These are phyloP conservation scores for Sclerospora graminicola DNA, from an alignment of 352 stramenopile species.

Conservation along the genomic window DNA sequence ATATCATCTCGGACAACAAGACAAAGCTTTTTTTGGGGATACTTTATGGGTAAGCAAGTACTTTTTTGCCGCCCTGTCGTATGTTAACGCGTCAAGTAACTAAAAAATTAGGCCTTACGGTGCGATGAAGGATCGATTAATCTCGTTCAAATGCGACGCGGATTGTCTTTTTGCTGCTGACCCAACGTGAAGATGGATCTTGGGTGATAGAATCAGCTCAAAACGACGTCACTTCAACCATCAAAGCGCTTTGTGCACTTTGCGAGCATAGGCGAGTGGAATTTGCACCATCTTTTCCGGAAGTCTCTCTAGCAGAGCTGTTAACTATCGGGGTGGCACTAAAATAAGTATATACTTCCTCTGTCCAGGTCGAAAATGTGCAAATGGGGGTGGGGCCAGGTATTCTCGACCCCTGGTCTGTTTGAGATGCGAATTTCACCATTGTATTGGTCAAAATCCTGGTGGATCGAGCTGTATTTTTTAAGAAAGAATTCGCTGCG, in stretches of 20 bases:
- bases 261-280: slow-evolving; percentile 32
- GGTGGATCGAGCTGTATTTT: no score
- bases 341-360: no score
- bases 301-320: no score
- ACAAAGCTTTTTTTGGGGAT: slow-evolving; percentile 58
- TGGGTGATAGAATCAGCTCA: slow-evolving; percentile 25
- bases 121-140: slow-evolving; percentile 66
- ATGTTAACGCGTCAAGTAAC: not conserved
- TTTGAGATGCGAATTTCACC: no score
- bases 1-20: slow-evolving; percentile 63
- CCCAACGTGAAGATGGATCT: slow-evolving; percentile 47
- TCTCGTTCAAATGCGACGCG: slow-evolving; percentile 54
- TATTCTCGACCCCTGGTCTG: no score
- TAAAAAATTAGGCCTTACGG: slow-evolving; percentile 40
- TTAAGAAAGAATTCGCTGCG: no score
- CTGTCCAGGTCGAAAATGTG: no score
- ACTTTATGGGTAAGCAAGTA: slow-evolving; percentile 42
- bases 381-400: no score
- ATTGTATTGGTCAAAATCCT: no score
- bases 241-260: slow-evolving; percentile 39
- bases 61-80: not conserved
- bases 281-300: slow-evolving; percentile 55
- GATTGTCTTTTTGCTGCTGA: slow-evolving; percentile 55
- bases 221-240: slow-evolving; percentile 28
- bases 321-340: no score